Conservation (phyloP, 2,329 filamentous ascomycete species). For the Hortaea werneckii region DNA sequence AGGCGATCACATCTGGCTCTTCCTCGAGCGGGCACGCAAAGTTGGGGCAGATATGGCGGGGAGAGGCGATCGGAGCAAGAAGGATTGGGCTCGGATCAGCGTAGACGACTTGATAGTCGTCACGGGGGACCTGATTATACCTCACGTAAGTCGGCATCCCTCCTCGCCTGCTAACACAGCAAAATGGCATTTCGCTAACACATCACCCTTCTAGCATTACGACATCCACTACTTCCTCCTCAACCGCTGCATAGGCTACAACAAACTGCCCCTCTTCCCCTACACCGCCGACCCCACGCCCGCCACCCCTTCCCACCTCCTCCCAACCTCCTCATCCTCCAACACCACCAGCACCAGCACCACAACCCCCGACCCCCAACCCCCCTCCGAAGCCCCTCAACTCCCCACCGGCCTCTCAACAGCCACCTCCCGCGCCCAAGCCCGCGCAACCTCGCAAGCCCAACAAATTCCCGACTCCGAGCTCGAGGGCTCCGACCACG, state of each 20-base stretch:
- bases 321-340: conserved; percentile 8
- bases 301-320: conserved; percentile 27
- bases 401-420: neutral
- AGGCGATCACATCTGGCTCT: conserved; percentile 85
- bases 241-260: conserved; percentile 70
- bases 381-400: neutral
- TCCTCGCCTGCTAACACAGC: neutral
- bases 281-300: conserved; percentile 49
- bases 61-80: conserved; percentile 53
- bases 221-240: conserved; percentile 96
- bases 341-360: conserved; percentile 1
- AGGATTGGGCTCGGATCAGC: conserved; percentile 85
- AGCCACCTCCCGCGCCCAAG: conserved; percentile 15
- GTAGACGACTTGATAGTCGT: conserved; percentile 96
- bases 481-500: conserved; percentile 65
- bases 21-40: conserved; percentile 83
- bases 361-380: conserved; percentile 3
- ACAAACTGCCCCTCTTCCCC: conserved; percentile 61
- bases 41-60: conserved; percentile 74
- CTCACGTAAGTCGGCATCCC: conserved; percentile 87
- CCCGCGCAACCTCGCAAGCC: conserved; percentile 10
- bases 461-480: conserved; percentile 33
- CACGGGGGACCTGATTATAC: conserved; percentile 79
- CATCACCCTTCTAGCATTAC: conserved; percentile 61
- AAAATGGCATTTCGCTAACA: neutral